A percentile compares a stretch with the other conserved stretches of the same genome.
phyloP scores from a whole-genome alignment of 768 basidiomycete genomes.

The Terana coerulea region DNA sequence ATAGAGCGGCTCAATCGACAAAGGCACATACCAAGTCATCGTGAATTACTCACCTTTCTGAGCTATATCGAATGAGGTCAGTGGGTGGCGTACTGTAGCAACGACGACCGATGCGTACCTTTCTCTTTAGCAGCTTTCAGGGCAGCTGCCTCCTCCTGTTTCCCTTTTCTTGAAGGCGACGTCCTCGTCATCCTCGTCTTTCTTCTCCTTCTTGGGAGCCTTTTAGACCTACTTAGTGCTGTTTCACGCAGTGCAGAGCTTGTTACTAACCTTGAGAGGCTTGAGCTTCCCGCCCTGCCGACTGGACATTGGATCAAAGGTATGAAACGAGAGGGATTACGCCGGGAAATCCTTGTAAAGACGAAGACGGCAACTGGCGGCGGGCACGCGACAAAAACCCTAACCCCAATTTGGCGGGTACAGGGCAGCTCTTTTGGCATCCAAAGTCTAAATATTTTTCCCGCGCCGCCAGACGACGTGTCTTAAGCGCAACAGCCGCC shows the following conservation, averaged over 20 bases:
- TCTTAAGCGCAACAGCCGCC: not conserved
- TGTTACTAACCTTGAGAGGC: conserved; percentile 69
- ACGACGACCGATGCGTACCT: conserved; percentile 41
- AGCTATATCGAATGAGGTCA: conserved; percentile 33
- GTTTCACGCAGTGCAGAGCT: not conserved
- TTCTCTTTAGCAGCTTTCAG: conserved; percentile 70
- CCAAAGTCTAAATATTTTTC: not conserved
- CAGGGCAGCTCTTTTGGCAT: not conserved
- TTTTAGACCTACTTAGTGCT: conserved; percentile 23
- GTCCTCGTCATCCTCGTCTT: conserved; percentile 68
- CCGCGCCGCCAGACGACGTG: not conserved
- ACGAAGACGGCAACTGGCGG: not conserved
- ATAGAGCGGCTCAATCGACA: conserved; percentile 2
- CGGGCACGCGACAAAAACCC: not conserved
- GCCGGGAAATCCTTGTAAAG: not conserved
- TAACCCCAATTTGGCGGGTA: not conserved
- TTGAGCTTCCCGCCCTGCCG: conserved; percentile 85
- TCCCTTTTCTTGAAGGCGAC: conserved; percentile 69
- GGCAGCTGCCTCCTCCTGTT: conserved; percentile 72
- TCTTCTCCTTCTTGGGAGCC: conserved; percentile 83
- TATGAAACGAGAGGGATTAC: not conserved
- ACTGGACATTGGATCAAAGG: conserved; percentile 41
- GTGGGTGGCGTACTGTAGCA: conserved; percentile 1
- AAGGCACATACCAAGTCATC: conserved; percentile 16
- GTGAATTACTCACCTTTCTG: conserved; percentile 41